These are phyloP conservation scores for Penicillium vulpinum DNA, from an alignment of 2,329 filamentous ascomycete species.

Conservation along the genomic window DNA sequence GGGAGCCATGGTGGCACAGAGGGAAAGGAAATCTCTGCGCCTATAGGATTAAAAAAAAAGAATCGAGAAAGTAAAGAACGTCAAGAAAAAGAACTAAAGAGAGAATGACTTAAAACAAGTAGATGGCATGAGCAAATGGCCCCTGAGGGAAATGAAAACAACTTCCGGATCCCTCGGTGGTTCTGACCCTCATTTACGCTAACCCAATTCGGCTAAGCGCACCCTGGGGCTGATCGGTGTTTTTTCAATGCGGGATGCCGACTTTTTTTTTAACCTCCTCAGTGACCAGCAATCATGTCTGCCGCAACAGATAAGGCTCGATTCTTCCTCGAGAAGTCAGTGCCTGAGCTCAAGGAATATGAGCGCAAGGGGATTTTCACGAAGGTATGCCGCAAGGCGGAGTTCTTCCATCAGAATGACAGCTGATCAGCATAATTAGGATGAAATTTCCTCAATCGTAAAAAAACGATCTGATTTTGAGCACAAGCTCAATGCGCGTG, in stretches of 20 bases:
- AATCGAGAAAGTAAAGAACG: slow-evolving; percentile 15
- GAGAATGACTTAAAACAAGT: slow-evolving; percentile 19
- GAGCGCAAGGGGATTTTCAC: slow-evolving; percentile 89
- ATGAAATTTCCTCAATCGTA: slow-evolving; percentile 86
- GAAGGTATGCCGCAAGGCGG: slow-evolving; percentile 54
- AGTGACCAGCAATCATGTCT: slow-evolving; percentile 60
- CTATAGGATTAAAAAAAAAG: slow-evolving; percentile 13
- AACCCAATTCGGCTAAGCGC: slow-evolving; percentile 23
- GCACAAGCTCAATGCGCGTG: slow-evolving; percentile 81
- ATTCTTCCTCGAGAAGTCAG: slow-evolving; percentile 88
- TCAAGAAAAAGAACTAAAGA: slow-evolving; percentile 28
- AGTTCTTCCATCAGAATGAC: not conserved
- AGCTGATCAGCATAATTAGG: slow-evolving; percentile 49
- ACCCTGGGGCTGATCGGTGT: slow-evolving; percentile 14
- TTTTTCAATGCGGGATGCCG: slow-evolving; percentile 33
- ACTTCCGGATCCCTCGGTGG: slow-evolving; percentile 26
- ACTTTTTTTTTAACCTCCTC: slow-evolving; percentile 26
- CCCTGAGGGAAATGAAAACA: slow-evolving; percentile 33
- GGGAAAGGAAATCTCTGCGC: slow-evolving; percentile 16
- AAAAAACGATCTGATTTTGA: slow-evolving; percentile 91
- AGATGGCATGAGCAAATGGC: slow-evolving; percentile 24
- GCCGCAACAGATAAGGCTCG: slow-evolving; percentile 89
- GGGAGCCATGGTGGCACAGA: slow-evolving; percentile 55
- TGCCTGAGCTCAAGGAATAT: slow-evolving; percentile 89
- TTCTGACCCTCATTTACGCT: slow-evolving; percentile 17